These are phyloP conservation scores for Akanthomyces dipterigenus DNA, from an alignment of 2,329 filamentous ascomycete genomes.

Conservation along the genomic window DNA sequence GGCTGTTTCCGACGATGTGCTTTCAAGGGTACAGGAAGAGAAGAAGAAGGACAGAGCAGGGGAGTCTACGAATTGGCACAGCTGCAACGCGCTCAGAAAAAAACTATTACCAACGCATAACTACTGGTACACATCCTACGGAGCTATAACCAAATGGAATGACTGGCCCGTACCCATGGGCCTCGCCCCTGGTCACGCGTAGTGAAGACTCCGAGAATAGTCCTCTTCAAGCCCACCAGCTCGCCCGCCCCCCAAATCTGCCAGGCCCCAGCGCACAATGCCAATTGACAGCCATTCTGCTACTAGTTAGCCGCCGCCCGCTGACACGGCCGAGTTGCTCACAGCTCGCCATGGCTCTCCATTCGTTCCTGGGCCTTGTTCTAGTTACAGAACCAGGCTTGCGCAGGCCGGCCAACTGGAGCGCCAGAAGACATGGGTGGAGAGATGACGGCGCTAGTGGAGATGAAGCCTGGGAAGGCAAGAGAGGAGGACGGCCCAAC, in stretches of 20 bases:
- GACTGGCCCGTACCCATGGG: background rate
- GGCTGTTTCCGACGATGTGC: background rate
- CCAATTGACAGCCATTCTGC: background rate
- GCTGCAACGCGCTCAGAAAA: background rate
- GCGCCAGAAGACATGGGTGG: background rate
- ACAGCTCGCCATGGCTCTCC: background rate
- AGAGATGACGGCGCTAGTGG: background rate
- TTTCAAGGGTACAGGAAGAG: background rate
- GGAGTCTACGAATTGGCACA: background rate
- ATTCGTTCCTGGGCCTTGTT: background rate
- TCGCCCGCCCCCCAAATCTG: background rate
- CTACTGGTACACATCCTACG: background rate
- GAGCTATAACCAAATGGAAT: slow-evolving; percentile 9
- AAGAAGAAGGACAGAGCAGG: background rate
- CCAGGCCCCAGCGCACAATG: background rate
- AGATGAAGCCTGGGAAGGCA: background rate
- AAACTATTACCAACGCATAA: background rate
- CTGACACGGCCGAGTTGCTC: background rate
- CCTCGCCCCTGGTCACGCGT: background rate
- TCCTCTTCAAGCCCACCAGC: background rate
- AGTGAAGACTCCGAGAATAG: background rate
- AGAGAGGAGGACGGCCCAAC: background rate
- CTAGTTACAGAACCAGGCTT: no score
- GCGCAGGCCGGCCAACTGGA: no score
- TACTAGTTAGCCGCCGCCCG: background rate